Base-by-base conservation (phyloP, 1,284 basidiomycete species). In the Rugosomyces carneus region DNA sequence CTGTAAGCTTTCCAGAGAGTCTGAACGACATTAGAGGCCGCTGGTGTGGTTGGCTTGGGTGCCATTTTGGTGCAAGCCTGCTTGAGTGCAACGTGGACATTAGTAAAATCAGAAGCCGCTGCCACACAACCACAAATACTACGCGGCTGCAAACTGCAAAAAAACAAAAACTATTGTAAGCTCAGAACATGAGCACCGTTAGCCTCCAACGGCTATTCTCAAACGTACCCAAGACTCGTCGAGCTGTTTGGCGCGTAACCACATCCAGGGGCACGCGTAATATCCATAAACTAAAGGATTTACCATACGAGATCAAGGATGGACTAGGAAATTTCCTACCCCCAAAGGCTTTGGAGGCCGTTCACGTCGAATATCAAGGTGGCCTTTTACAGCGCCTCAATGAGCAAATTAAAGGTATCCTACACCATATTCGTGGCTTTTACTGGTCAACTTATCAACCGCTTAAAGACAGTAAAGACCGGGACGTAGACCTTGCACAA, bases 301-400 rank as follows among this genome's bases (percentile, higher is more conserved):
- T 89, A 20, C 76, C 76, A 2, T 91, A 90, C 66, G 66, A 72
- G 5, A 59, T 84, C 29, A 78, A 88, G 42, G 67, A 76, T 39
- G 89, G 89, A 21, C 67, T 92, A 20, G 84, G 82, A 24, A 68
- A 80, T 13, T 93, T 93, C 61, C 67, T 93, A 56, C 78, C 84
- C 3, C 79, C 86, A 15, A 56, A 62, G 13, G 80, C 82, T 1
- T 72, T 92, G 48, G 76, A 75, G 51, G 76, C 77, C 48, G 70
- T 91, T 43, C 82, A 82, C 1, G 72, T 81, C 40, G 89, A 93
- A 52, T 93, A 87, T 64, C 90, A 93, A 60, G 73, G 87, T 51
- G 90, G 90, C 13, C 70, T 92, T 23, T 63, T 93, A 49, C 72
- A 82, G 43, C 74, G 86, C 47, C 63, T 93, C 42, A 89, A 87